Conservation (phyloP, 495 filamentous ascomycete species). For the Chlorociboria aeruginascens region DNA sequence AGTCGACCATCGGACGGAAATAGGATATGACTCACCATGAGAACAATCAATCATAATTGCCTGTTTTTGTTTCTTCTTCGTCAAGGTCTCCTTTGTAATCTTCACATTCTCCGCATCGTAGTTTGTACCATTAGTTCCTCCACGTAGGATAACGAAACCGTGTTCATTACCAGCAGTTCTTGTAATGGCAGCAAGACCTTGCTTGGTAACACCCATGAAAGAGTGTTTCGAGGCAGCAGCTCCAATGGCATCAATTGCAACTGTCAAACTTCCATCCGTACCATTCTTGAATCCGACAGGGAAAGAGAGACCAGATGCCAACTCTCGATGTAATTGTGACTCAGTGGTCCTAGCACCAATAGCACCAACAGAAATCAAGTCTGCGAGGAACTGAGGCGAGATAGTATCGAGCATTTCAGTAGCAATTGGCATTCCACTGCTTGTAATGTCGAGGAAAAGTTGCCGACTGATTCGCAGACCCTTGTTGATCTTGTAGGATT, state of each 20-base stretch:
- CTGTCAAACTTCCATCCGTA: conserved; percentile 84
- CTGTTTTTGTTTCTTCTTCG: conserved; percentile 75
- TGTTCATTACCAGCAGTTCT: conserved; percentile 88
- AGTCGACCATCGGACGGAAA: background rate
- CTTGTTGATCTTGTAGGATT: conserved; percentile 98
- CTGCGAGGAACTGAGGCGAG: conserved; percentile 87
- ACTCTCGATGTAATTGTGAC: conserved; percentile 87
- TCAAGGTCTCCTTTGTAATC: conserved; percentile 63
- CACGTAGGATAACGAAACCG: conserved; percentile 90
- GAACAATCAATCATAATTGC: conserved; percentile 98
- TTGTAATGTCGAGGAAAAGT: conserved; percentile 83
- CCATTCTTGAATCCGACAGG: conserved; percentile 99
- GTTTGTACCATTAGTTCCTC: conserved; percentile 89
- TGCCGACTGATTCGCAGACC: conserved; percentile 78
- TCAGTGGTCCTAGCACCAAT: conserved; percentile 97
- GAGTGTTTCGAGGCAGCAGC: conserved; percentile 84
- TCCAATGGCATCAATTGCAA: conserved; percentile 96
- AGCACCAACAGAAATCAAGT: conserved; percentile 88
- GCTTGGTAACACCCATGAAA: conserved; percentile 99
- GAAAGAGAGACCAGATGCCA: conserved; percentile 95
- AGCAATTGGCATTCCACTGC: conserved; percentile 81
- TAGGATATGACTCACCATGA: conserved; percentile 46
- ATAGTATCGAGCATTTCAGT: conserved; percentile 98
- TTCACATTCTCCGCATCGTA: conserved; percentile 77
- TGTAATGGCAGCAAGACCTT: conserved; percentile 90